Evolutionary conservation across 1,284 basidiomycete genomes (phyloP), one percentile per base, ranked within the genome.

Genomic region (Cryptococcus jaspeensis): DNA sequence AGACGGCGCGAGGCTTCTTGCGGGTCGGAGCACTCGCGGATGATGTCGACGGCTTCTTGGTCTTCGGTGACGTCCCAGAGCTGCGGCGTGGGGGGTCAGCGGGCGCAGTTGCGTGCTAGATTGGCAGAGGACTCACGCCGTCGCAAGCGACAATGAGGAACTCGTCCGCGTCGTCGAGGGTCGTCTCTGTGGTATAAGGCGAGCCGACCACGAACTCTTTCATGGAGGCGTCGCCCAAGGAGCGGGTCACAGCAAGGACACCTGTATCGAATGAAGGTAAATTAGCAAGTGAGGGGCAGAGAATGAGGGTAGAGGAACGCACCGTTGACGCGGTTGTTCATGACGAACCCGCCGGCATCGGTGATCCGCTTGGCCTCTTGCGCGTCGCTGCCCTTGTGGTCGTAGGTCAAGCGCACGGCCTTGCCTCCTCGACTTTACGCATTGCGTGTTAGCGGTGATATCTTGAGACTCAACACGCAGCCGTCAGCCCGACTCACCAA

Each of bases 121-220:
- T n/a, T n/a, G n/a, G n/a, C n/a, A 43, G 16, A 32, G 40, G 2
- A 84, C 90, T 69, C 75, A 96, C 94, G 61, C 96, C 96, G 77
- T 99, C 96, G 73, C 96, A 99, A 28, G 96, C 96, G 53, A 99
- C 82, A 62, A 99, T 92, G 55, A 99, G 75, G 78, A 95, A 94
- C 73, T 96, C 91, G 74, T 99, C 96, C 11, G 92, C 87, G 12
- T 90, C 86, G 53, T 86, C 88, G 18, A 99, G 80, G 60, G 88
- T 87, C 6, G 95, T 98, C 77, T 98, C 93, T 16, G 96, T 99
- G 15, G 96, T 99, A 76, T 97, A 99, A 11, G 96, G 96, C 38
- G 91, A 85, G 1, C 96, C 96, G 43, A 99, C 95, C 8, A 99
- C 95, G 73, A 96, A 99, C 70, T 99, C 95, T 78, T 99, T 99